Evolutionary conservation across 1,284 basidiomycete species (phyloP).

Genomic region (Thecaphora thlaspeos): DNA sequence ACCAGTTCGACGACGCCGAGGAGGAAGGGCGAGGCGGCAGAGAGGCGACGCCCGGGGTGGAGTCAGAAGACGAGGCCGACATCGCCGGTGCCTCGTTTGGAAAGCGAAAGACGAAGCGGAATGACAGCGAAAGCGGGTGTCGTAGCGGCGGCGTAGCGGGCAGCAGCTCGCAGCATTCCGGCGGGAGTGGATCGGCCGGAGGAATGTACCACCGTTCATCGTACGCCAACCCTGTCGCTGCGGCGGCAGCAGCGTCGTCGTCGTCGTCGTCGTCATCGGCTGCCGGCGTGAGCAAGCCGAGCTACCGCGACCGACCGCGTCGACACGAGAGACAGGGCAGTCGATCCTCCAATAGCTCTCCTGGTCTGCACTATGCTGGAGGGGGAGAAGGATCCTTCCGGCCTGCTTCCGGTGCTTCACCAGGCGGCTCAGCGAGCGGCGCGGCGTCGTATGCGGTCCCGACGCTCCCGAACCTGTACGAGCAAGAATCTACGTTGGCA

Average conservation of each 20-base stretch:
- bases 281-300: constrained; percentile 4
- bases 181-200: constrained; percentile 13
- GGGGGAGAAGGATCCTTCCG: too few relatives aligned
- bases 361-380: constrained; percentile 18
- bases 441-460: neutral
- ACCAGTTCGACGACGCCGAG: neutral
- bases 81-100: constrained; percentile 45
- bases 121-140: constrained; percentile 14
- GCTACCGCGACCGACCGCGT: constrained; percentile 39
- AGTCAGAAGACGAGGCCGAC: constrained; percentile 47
- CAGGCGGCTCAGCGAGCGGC: constrained; percentile 3
- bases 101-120: constrained; percentile 16
- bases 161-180: constrained; percentile 9
- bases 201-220: neutral
- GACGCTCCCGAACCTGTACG: constrained; percentile 23
- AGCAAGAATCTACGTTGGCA: constrained; percentile 2
- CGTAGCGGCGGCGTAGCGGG: constrained; percentile 18
- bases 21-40: neutral
- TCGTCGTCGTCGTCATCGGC: constrained; percentile 7
- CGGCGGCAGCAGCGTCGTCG: neutral
- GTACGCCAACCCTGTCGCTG: neutral
- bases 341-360: constrained; percentile 26
- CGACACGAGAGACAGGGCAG: constrained; percentile 32
- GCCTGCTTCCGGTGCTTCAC: constrained; percentile 8
- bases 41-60: neutral